Evolutionary conservation across 192 early-diverging fungal species (phyloP), one percentile per base, ranked within the genome.

Genomic region (Spinellus fusiger): DNA sequence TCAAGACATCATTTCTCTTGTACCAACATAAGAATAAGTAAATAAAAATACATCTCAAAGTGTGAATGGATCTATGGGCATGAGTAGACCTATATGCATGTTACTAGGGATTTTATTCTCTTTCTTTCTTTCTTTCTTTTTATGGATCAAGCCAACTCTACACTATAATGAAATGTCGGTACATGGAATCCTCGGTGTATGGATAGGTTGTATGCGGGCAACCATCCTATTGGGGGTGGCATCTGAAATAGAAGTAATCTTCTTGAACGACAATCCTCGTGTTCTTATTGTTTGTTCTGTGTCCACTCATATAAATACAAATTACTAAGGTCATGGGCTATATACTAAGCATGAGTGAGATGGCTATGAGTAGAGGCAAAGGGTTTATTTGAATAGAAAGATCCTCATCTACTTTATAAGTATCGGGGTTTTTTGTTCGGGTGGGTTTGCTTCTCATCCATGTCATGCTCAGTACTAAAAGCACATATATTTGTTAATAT

Each of bases 151-250:
- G 71, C 81, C 57, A 71, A 73, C 4, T 66, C 75, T 44, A 71
- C 78, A 2, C 47, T 84, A 37, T 48, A 61, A 48, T 74, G 76
- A 56, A 86, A 82, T 61, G 80, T 84, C 23, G 76, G 81, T 49
- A 71, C 80, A 8, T 89, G 84, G 78, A 88, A 84, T 66, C 79
- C 83, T 5, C 63, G 84, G 23, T 93, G 92, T 56, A 75, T 93
- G 74, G 89, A 90, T 69, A 93, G 92, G 50, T 78, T 93, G 4
- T 93, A 92, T 59, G 82, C 91, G 16, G 80, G 87, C 25, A 81
- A 86, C 0, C 86, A 82, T 12, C 87, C 89, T 7, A 80, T 90
- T 54, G 91, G 90, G 13, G 40, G 82, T 90, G 22, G 61, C 89
- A 9, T 56, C 81, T 13, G 91, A 93, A 65, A 62, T 89, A 3